Evolutionary conservation across 352 stramenopile genomes (phyloP).

Genomic region (Globisporangium mamillatum): DNA sequence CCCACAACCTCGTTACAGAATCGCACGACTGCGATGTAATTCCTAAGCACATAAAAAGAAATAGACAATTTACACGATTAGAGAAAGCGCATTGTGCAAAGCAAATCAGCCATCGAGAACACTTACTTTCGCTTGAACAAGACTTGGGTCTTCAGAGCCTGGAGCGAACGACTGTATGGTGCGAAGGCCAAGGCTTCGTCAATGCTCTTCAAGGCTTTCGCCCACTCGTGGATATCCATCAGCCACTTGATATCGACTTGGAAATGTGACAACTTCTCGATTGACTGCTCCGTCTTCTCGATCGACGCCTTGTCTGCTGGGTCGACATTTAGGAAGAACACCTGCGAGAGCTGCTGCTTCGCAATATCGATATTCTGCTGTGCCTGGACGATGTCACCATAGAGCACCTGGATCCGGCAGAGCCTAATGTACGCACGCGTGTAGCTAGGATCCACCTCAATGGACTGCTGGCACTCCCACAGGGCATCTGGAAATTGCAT

Average conservation of each 20-base stretch:
- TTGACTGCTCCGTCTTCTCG: conserved; percentile 49
- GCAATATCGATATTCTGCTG: conserved; percentile 50
- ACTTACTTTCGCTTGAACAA: conserved; percentile 70
- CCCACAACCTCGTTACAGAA: conserved; percentile 54
- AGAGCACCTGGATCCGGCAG: conserved; percentile 62
- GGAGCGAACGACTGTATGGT: conserved; percentile 47
- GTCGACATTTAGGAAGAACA: conserved; percentile 24
- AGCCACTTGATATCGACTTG: conserved; percentile 62
- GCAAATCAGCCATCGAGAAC: background rate
- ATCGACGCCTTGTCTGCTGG: conserved; percentile 40
- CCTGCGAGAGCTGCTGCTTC: conserved; percentile 35
- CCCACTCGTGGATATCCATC: conserved; percentile 42
- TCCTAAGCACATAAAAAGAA: conserved; percentile 28
- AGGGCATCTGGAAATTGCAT: conserved; percentile 68
- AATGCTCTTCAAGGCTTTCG: conserved; percentile 41
- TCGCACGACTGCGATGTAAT: conserved; percentile 43
- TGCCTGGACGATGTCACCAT: conserved; percentile 53
- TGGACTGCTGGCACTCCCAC: conserved; percentile 60
- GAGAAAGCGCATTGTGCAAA: background rate
- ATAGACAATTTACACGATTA: conserved; percentile 6
- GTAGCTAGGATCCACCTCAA: conserved; percentile 65
- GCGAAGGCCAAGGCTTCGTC: conserved; percentile 53
- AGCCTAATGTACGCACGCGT: conserved; percentile 71
- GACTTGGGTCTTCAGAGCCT: conserved; percentile 59
- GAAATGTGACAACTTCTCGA: conserved; percentile 46